phyloP scores from a whole-genome alignment of 2,329 filamentous ascomycete genomes.

The Cytospora chrysosperma region DNA sequence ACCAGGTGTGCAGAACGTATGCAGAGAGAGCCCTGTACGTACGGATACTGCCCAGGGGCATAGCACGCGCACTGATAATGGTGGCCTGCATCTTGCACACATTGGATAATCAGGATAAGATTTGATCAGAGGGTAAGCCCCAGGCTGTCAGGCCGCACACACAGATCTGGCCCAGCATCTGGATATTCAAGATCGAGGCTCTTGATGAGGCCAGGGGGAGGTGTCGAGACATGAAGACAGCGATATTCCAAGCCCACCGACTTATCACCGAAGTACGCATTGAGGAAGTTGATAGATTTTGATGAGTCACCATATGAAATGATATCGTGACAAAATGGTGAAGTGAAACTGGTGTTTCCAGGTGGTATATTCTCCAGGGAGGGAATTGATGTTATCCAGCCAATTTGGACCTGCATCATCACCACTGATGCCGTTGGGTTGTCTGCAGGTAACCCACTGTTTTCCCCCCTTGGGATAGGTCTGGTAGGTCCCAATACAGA shows the following conservation, averaged over 20 bases:
- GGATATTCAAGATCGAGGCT: neutral
- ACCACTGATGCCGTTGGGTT: neutral
- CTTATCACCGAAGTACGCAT: neutral
- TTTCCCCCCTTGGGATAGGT: neutral
- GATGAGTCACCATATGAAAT: neutral
- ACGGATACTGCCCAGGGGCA: no score
- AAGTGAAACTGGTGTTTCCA: neutral
- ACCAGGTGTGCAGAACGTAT: no score
- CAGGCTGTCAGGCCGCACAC: conserved; percentile 5
- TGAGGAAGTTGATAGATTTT: neutral
- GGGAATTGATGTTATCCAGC: neutral
- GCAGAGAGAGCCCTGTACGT: no score
- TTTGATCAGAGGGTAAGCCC: conserved; percentile 13
- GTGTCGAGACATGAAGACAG: neutral
- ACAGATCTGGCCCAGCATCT: neutral
- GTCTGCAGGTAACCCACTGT: conserved; percentile 16
- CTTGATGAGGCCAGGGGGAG: neutral
- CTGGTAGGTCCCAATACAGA: no score
- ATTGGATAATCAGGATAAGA: conserved; percentile 2
- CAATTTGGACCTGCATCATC: neutral
- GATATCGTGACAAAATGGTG: neutral
- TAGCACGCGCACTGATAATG: neutral
- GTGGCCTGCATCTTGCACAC: neutral
- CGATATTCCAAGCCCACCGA: neutral
- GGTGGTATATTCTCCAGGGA: neutral